Evolutionary conservation across 78 protist genomes (phyloP), one percentile per base, ranked within the genome.

Genomic region (Dictyostelium brefeldianum): DNA sequence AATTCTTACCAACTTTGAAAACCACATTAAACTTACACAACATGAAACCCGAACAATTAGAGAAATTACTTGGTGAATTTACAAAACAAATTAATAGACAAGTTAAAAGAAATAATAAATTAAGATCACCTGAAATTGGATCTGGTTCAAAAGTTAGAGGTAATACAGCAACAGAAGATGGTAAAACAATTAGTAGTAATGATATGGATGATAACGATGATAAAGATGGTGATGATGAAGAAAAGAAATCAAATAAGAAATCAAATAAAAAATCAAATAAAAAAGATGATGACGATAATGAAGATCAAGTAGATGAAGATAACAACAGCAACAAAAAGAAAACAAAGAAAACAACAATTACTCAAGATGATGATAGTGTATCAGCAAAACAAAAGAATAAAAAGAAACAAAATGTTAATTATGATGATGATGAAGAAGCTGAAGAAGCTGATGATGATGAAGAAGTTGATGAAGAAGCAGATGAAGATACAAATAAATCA

Each of bases 351-450:
- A 90, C 18, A 31, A 78, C 15, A 27, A 43, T 48, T 0, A 48
- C 64, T 7, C 62, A 25, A 22, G 85, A 93, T 65, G 85, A 64
- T 54, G 92, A 93, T 12, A 47, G 74, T 64, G n/a, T 78, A 0
- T n/a, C 80, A 4, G 64, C 89, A 15, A 93, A 93, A 74, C 12
- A 78, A 48, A 82, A 83, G 31, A 31, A 27, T 48, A 92, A 78
- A 71, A 94, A 94, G 82, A 74, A 54, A 20, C 80, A 83, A 64
- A 48, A 20, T 29, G 67, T 56, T 10, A 65, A 57, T 46, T 85
- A 83, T 25, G 92, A 93, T 7, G 96, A 89, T 48, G 29, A 83
- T 27, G 81, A 89, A 0, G 91, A 74, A 2, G 64, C 90, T 6
- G 65, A 29, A 18, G 83, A 46, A 22, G 73, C 70, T 47, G 64